Conservation (phyloP, 768 basidiomycete species). For the Leccinum boreale region DNA sequence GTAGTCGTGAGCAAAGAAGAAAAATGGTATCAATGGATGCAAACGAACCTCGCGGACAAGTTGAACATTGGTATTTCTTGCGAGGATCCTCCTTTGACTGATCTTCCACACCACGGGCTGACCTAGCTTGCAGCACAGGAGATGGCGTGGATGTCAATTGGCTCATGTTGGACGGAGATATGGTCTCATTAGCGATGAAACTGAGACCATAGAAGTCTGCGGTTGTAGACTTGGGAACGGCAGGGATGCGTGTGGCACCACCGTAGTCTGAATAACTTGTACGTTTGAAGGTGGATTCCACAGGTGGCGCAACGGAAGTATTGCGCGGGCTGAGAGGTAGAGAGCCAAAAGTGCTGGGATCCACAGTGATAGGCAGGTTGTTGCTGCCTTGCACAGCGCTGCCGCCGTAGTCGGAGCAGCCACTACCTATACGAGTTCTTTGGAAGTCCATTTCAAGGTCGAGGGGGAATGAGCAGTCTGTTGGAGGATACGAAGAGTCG, state of each 20-base stretch:
- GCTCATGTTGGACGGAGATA: slow-evolving; percentile 55
- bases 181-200: slow-evolving; percentile 35
- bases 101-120: slow-evolving; percentile 41
- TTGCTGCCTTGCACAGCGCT: slow-evolving; percentile 36
- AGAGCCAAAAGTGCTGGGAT: slow-evolving; percentile 57
- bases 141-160: slow-evolving; percentile 47
- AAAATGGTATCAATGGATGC: not conserved
- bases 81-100: slow-evolving; percentile 57
- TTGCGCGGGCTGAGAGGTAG: slow-evolving; percentile 57
- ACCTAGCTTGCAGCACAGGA: slow-evolving; percentile 34
- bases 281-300: slow-evolving; percentile 36
- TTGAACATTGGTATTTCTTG: slow-evolving; percentile 74
- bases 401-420: slow-evolving; percentile 51
- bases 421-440: slow-evolving; percentile 49
- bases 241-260: slow-evolving; percentile 45
- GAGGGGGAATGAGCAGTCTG: slow-evolving; percentile 55
- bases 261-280: slow-evolving; percentile 69
- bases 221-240: slow-evolving; percentile 48
- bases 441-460: slow-evolving; percentile 76
- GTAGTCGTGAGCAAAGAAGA: slow-evolving; percentile 1
- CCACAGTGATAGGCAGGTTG: slow-evolving; percentile 40
- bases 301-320: slow-evolving; percentile 37
- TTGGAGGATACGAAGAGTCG: slow-evolving; percentile 47
- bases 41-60: slow-evolving; percentile 65
- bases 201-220: slow-evolving; percentile 44